A percentile compares a stretch with the other conserved stretches of the same genome.
These are phyloP conservation scores for Umbelopsis sp. DNA, from an alignment of 192 early-diverging fungal genomes.

Conservation along the genomic window DNA sequence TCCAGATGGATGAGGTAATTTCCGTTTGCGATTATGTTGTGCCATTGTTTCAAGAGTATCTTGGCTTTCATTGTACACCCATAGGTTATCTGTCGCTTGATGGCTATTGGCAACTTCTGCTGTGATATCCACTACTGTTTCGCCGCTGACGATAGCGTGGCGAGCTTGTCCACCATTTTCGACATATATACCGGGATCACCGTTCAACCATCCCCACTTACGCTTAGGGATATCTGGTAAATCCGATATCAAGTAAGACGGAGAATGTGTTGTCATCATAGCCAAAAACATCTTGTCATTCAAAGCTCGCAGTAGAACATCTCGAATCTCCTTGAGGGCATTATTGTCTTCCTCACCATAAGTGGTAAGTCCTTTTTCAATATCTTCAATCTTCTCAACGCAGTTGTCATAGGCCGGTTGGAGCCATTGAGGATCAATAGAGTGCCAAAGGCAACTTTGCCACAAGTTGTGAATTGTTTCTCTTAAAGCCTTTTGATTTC, in stretches of 20 bases:
- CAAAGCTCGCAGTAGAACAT: conserved; percentile 26
- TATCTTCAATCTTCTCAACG: conserved; percentile 28
- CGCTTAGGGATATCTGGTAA: conserved; percentile 19
- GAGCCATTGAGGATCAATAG: conserved; percentile 26
- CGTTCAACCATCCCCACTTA: conserved; percentile 22
- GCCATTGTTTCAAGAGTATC: conserved; percentile 15
- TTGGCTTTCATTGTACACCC: conserved; percentile 14
- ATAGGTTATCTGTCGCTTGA: conserved; percentile 8
- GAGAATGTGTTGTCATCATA: conserved; percentile 28
- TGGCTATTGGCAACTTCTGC: conserved; percentile 16
- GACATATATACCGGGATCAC: conserved; percentile 7
- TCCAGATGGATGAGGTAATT: not conserved
- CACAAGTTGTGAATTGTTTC: conserved; percentile 67
- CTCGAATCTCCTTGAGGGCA: conserved; percentile 26
- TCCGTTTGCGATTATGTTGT: conserved; percentile 8
- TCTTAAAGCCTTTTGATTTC: conserved; percentile 56
- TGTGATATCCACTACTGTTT: conserved; percentile 20
- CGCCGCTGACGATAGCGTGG: conserved; percentile 21
- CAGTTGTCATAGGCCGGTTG: conserved; percentile 12
- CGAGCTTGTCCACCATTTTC: not conserved
- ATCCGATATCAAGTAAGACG: conserved; percentile 36
- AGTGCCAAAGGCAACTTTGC: conserved; percentile 68
- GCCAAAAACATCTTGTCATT: conserved; percentile 24
- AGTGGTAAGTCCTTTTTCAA: conserved; percentile 2
- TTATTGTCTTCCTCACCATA: conserved; percentile 31